Evolutionary conservation across 257 asterid species (phyloP).

Genomic region (Salvia splendens): DNA sequence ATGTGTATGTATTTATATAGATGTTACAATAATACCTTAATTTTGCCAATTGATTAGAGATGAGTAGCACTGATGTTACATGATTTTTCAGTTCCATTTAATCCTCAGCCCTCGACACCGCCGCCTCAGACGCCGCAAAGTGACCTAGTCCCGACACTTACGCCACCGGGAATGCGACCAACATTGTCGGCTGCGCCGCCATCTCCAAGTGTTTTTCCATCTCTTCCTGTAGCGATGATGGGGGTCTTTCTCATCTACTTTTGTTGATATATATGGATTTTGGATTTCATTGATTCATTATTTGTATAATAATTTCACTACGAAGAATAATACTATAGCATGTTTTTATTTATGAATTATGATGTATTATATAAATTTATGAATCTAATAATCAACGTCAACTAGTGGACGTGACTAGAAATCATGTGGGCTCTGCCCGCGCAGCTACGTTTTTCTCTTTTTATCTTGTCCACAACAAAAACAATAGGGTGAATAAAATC

Average conservation of each 20-base stretch:
- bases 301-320: not conserved
- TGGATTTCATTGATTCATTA: conserved; percentile 29
- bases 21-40: no score
- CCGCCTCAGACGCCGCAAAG: conserved; percentile 33
- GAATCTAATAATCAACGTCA: no score
- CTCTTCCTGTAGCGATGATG: conserved; percentile 35
- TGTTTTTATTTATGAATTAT: no score
- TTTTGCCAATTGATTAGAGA: no score
- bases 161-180: conserved; percentile 69
- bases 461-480: no score
- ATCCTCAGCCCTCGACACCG: conserved; percentile 44
- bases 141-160: conserved; percentile 44
- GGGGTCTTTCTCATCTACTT: conserved; percentile 38
- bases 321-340: not conserved
- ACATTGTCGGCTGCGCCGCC: conserved; percentile 50
- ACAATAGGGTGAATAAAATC: no score
- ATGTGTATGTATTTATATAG: no score
- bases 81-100: conserved; percentile 39
- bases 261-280: conserved; percentile 25
- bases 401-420: conserved; percentile 96
- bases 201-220: conserved; percentile 23
- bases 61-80: no score
- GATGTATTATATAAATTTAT: no score
- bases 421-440: conserved; percentile 99
- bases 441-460: conserved; percentile 64